phyloP scores from a whole-genome alignment of 2,329 filamentous ascomycete species.

The Colletotrichum lupini region DNA sequence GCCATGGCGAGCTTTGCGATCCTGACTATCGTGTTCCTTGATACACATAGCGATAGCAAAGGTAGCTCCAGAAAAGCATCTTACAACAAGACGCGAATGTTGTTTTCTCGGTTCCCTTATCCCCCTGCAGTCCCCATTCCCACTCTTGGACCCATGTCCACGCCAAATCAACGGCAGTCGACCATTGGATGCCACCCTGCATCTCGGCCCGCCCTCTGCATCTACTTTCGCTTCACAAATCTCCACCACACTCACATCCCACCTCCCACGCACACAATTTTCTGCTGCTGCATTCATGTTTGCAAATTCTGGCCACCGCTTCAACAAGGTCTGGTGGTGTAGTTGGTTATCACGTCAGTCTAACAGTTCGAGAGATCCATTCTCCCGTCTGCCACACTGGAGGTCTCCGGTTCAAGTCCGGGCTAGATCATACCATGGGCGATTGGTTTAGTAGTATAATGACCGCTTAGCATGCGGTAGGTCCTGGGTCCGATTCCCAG shows the following conservation, averaged over 20 bases:
- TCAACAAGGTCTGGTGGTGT: slow-evolving; percentile 22
- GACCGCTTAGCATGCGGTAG: slow-evolving; percentile 18
- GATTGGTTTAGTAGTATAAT: slow-evolving; percentile 18
- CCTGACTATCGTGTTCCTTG: fast-evolving
- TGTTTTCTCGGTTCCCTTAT: not conserved
- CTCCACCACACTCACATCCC: not conserved
- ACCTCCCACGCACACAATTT: not conserved
- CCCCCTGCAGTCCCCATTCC: not conserved
- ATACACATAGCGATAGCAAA: not conserved
- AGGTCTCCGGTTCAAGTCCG: slow-evolving; percentile 36
- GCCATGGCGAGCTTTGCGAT: too few species aligned
- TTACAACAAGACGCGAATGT: not conserved
- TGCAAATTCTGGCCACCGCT: fast-evolving
- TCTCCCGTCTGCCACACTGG: slow-evolving; percentile 16
- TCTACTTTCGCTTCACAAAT: not conserved
- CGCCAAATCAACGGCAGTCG: not conserved
- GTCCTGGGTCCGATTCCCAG: slow-evolving; percentile 16
- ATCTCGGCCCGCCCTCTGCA: slow-evolving; percentile 5
- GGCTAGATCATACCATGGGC: slow-evolving; percentile 23
- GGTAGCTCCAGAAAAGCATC: not conserved
- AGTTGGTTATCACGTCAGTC: slow-evolving; percentile 63
- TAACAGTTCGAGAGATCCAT: slow-evolving; percentile 45
- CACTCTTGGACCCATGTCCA: not conserved
- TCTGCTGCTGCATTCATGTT: not conserved
- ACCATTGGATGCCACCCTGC: slow-evolving; percentile 5